Conservation (phyloP, 352 stramenopile species). For the Phytophthora citricola region DNA sequence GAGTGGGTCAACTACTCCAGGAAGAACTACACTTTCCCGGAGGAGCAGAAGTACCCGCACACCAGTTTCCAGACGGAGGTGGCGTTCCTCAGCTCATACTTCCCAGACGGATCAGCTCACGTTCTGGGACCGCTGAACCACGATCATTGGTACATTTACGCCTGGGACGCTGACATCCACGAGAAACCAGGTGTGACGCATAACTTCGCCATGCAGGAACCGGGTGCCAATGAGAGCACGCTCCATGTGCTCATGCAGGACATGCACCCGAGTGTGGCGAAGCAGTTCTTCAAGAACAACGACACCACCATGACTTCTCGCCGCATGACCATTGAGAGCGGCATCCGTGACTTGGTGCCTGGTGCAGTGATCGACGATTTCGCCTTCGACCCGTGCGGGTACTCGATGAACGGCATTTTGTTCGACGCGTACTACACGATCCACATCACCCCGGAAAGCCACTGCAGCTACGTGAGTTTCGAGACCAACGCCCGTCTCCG, state of each 20-base stretch:
- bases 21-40: conserved; percentile 99
- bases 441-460: conserved; percentile 97
- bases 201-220: conserved; percentile 27
- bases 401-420: conserved; percentile 99
- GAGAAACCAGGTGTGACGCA: conserved; percentile 29
- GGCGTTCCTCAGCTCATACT: conserved; percentile 94
- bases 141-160: conserved; percentile 99
- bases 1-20: conserved; percentile 99
- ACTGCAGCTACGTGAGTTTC: conserved; percentile 98
- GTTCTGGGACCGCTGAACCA: conserved; percentile 95
- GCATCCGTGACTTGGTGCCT: conserved; percentile 96
- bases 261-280: conserved; percentile 80
- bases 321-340: conserved; percentile 94
- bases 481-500: conserved; percentile 96
- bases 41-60: conserved; percentile 98
- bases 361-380: conserved; percentile 96
- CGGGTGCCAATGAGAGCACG: conserved; percentile 63
- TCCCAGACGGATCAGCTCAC: conserved; percentile 85
- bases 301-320: conserved; percentile 73
- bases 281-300: conserved; percentile 88
- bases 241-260: conserved; percentile 89
- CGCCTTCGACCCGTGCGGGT: conserved; percentile 98
- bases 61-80: conserved; percentile 97
- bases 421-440: conserved; percentile 99
- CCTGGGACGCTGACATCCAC: conserved; percentile 93